A percentile compares a stretch with the other conserved stretches of the same genome.
Evolutionary conservation across 305 asterid species (phyloP).

Genomic region (Fraxinus velutina): DNA sequence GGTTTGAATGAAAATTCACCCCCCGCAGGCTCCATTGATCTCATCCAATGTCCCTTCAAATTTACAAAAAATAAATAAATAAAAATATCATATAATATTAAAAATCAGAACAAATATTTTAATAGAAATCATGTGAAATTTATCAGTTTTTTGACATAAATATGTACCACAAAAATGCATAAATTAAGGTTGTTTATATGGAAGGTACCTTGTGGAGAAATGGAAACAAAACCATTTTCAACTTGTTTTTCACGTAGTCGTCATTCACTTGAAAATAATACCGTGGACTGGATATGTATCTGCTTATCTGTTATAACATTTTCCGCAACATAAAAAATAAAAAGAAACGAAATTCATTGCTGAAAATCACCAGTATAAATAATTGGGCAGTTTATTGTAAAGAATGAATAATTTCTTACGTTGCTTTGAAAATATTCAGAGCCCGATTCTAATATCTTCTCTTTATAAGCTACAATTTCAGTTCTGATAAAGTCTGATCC

Average conservation of each 20-base stretch:
- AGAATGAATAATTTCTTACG: constrained; percentile 18
- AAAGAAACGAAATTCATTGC: background rate
- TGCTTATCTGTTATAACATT: constrained; percentile 26
- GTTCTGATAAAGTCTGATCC: constrained; percentile 38
- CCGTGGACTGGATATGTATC: constrained; percentile 44
- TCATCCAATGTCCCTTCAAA: constrained; percentile 59
- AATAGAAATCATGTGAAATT: background rate
- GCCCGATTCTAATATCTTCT: constrained; percentile 44
- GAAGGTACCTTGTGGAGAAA: constrained; percentile 53
- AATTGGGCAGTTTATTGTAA: background rate
- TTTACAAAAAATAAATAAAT: background rate
- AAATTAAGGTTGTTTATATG: background rate
- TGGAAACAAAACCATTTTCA: constrained; percentile 56
- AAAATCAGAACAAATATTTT: background rate
- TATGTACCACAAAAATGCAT: background rate
- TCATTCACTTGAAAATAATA: constrained; percentile 64
- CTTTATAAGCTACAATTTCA: constrained; percentile 44
- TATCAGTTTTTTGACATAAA: background rate
- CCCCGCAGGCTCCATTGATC: constrained; percentile 38
- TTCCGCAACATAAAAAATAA: background rate
- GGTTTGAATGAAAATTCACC: constrained; percentile 44
- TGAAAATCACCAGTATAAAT: background rate
- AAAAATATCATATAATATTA: background rate
- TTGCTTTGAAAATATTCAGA: constrained; percentile 45
- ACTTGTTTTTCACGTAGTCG: constrained; percentile 52